A percentile compares a stretch with the other conserved stretches of the same genome.
Evolutionary conservation across 495 filamentous ascomycete genomes (phyloP).

Genomic region (Penicillium chermesinum): DNA sequence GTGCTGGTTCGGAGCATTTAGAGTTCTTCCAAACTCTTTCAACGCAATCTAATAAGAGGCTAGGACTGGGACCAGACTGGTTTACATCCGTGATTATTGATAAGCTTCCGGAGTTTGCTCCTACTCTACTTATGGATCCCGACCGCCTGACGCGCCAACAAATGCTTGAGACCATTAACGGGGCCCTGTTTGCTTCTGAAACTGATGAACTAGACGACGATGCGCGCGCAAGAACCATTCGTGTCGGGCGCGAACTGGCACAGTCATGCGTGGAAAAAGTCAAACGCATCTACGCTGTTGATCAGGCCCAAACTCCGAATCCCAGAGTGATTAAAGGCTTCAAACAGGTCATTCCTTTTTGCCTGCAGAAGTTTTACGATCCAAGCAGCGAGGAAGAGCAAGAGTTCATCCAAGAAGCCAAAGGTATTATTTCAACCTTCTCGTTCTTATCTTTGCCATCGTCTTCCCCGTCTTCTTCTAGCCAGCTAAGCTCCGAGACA

Average conservation of each 20-base stretch:
- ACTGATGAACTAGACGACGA: neutral
- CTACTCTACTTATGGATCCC: constrained; percentile 59
- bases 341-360: constrained; percentile 35
- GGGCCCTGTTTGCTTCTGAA: constrained; percentile 42
- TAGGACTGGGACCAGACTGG: constrained; percentile 26
- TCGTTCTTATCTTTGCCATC: neutral
- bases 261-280: constrained; percentile 30
- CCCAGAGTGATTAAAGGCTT: constrained; percentile 35
- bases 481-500: constrained; percentile 6
- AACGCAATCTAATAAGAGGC: constrained; percentile 34
- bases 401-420: constrained; percentile 26
- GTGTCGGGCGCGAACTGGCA: neutral
- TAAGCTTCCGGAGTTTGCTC: constrained; percentile 58
- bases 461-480: no score
- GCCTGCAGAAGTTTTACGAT: constrained; percentile 37
- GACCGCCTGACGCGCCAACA: constrained; percentile 50
- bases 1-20: constrained; percentile 55
- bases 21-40: constrained; percentile 51
- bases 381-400: constrained; percentile 38
- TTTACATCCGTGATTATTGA: constrained; percentile 46
- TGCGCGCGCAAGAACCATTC: neutral
- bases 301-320: constrained; percentile 27
- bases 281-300: constrained; percentile 23
- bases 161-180: constrained; percentile 52
- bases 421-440: constrained; percentile 26